phyloP scores from a whole-genome alignment of 2,329 filamentous ascomycete genomes.

The Colletotrichum siamense region DNA sequence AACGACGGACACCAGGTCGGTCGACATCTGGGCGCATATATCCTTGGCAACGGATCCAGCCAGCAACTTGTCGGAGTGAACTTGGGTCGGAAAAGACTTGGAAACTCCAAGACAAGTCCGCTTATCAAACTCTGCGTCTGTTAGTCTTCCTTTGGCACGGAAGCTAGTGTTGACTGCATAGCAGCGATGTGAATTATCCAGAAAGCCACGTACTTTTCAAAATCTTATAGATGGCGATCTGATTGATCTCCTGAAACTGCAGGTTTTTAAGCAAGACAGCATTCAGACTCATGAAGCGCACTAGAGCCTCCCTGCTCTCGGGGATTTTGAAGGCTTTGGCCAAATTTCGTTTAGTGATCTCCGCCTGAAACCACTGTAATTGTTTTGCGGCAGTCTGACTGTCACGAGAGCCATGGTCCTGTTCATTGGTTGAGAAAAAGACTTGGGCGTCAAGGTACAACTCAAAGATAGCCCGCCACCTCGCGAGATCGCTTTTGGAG shows the following conservation, averaged over 20 bases:
- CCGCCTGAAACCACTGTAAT: constrained; percentile 74
- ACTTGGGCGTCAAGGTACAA: constrained; percentile 80
- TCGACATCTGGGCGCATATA: constrained; percentile 76
- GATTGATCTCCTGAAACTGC: constrained; percentile 85
- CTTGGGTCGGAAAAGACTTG: constrained; percentile 62
- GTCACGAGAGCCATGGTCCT: constrained; percentile 70
- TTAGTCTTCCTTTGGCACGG: background rate
- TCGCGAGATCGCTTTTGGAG: constrained; percentile 70
- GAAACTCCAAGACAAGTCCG: constrained; percentile 76
- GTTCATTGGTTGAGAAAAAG: constrained; percentile 82
- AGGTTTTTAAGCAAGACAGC: constrained; percentile 77
- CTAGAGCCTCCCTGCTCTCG: constrained; percentile 68
- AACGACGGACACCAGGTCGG: constrained; percentile 74
- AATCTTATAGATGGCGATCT: constrained; percentile 79
- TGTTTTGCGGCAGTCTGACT: constrained; percentile 70
- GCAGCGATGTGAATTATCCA: background rate
- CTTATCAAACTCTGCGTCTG: constrained; percentile 81
- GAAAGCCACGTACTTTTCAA: constrained; percentile 70
- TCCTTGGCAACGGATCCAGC: constrained; percentile 74
- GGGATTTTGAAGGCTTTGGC: constrained; percentile 68
- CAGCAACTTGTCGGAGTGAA: constrained; percentile 66
- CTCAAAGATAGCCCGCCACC: constrained; percentile 83
- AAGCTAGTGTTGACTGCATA: background rate
- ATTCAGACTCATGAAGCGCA: constrained; percentile 76
- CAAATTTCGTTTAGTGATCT: constrained; percentile 66